Conservation (phyloP, 129 eudicot species). For the Artemisia annua region DNA sequence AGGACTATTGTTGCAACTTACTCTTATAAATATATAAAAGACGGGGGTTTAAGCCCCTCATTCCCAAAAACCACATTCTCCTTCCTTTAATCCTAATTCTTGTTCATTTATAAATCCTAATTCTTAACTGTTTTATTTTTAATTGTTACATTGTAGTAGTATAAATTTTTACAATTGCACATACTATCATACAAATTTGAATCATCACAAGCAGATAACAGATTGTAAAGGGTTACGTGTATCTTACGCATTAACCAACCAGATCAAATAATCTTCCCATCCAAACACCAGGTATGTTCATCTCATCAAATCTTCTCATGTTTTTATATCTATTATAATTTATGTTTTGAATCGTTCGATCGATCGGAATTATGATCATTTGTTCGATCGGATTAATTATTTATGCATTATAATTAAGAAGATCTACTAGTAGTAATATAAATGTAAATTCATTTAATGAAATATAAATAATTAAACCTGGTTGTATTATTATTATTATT, state of each 20-base stretch:
- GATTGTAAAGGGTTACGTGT: constrained; percentile 24
- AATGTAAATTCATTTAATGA: constrained; percentile 16
- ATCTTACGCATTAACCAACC: constrained; percentile 22
- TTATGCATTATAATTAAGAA: no score
- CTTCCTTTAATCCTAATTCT: no score
- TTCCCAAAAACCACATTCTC: not conserved
- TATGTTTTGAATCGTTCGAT: no score
- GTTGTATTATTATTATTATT: no score
- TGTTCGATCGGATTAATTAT: not conserved
- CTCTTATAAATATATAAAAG: not conserved
- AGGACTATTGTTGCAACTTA: not conserved
- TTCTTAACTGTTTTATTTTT: no score
- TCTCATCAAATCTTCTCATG: no score
- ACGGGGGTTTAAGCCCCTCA: constrained; percentile 43
- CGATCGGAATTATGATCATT: constrained; percentile 33
- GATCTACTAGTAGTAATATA: constrained; percentile 4
- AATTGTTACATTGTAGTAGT: no score
- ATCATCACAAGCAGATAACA: no score
- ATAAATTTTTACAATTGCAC: no score
- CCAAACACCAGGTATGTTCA: not conserved
- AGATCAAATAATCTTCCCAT: constrained; percentile 14
- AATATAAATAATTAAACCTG: constrained; percentile 8
- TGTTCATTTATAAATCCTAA: not conserved
- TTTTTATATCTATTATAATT: no score
- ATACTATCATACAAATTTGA: no score